Percentiles rank a stretch among this genome's conserved stretches.
These are phyloP conservation scores for Fusarium brachygibbosum DNA, from an alignment of 2,329 filamentous ascomycete species.

Conservation along the genomic window DNA sequence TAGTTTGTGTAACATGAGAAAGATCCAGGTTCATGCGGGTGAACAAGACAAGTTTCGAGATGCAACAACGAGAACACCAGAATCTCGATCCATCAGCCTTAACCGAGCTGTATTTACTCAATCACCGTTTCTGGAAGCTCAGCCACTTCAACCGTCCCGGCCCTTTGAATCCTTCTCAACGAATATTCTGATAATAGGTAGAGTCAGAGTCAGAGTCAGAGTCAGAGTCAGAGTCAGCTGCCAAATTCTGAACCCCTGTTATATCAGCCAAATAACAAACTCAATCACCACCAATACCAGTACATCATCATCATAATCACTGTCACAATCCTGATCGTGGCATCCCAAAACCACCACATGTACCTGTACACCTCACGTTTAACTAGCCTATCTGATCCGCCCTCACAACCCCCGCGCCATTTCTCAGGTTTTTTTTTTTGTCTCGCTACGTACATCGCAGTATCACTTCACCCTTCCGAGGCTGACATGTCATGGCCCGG, in stretches of 20 bases:
- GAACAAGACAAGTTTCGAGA: constrained; percentile 23
- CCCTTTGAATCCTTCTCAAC: constrained; percentile 2
- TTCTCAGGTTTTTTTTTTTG: constrained; percentile 23
- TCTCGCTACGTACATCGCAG: not conserved
- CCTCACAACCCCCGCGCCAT: constrained; percentile 44
- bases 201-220: not conserved
- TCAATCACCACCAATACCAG: constrained; percentile 16
- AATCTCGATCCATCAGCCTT: constrained; percentile 35
- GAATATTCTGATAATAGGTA: not conserved
- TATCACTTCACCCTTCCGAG: constrained; percentile 6
- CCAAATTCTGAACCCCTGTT: constrained; percentile 13
- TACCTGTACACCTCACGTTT: constrained; percentile 14
- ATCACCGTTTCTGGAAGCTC: constrained; percentile 3
- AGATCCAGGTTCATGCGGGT: constrained; percentile 27
- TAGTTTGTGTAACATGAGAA: constrained; percentile 24
- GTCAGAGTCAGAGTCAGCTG: constrained; percentile 11
- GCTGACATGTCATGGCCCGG: constrained; percentile 30
- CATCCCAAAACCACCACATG: constrained; percentile 18
- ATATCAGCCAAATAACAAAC: constrained; percentile 18
- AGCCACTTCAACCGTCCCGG: constrained; percentile 7
- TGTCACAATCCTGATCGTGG: constrained; percentile 11
- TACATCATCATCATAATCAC: constrained; percentile 18
- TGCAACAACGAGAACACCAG: constrained; percentile 19
- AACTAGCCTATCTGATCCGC: not conserved
- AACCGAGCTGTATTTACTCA: constrained; percentile 6